Base-by-base conservation (phyloP, 768 basidiomycete species). In the Suillus decipiens region DNA sequence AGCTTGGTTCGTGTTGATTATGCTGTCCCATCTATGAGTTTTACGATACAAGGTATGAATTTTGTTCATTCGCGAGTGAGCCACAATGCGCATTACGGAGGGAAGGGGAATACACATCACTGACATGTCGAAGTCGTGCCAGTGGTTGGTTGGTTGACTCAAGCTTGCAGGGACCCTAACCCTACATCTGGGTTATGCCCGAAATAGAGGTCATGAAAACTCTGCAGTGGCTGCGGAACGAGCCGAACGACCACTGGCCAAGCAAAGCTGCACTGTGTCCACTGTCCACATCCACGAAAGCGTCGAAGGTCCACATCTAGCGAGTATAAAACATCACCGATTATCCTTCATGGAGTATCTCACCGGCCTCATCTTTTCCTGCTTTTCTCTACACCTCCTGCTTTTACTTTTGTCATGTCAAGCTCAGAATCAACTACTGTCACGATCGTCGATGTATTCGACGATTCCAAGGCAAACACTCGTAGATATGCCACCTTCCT, bases 401-500 rank as follows among this genome's bases (percentile, higher is more conserved):
- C 37, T 24, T 39, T 36, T 15, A 24, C 37, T 56, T 19, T 53
- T 53, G 19, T 33, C 55, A 57, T 57, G 56, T 41, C 56, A 1
- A 57, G 28, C 37, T 28, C 56, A 57, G 17, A 24, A 19, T 19
- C 17, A 28, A 10, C 24, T 31, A 41, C 56, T 42, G 24, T 31
- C 17, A 12, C 24, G 7, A 15, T 1, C 39, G 5, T 28, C 28
- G 19, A 19, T 28, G 19, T 24, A 17, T 41, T 57, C 39, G 39
- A 57, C 7, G 48, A 51, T 22, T 7, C n/a, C n/a, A 61, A 59
- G 14, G 61, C 55, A 17, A 68, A 75, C 11, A 72, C 68, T 57
- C 72, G 75, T 39, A 72, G 75, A 42, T 75, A 72, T 43, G 75
- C 66, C 2, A 22, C 51, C 22, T 62, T 75, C 56, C 68, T 75